Base-by-base conservation (phyloP, 257 asterid genomes). In the Solanum bulbocastanum region DNA sequence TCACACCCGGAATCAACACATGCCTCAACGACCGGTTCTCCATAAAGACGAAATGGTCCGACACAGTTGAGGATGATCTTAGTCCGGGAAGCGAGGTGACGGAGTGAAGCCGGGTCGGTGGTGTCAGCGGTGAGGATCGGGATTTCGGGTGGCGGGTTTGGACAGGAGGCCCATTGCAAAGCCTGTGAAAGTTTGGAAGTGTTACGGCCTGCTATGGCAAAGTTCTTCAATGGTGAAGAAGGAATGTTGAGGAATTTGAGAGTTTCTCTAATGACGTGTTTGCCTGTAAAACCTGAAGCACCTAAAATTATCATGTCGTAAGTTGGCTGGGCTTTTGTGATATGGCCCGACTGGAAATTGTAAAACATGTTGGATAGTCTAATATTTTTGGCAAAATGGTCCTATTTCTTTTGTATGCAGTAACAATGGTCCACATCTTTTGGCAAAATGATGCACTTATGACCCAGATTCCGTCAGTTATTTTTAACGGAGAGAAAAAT, bases 261-360 rank as follows among this genome's bases (percentile, higher is more conserved):
- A 4, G 98, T 96, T 87, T 96, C 98, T 10, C 98, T 90, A 89
- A 95, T 84, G 3, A 94, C 98, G 87, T 96, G 93, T 33, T 94
- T 95, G 1, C 98, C 99, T 84, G 98, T 96, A 96, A 93, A 96
- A 8, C 99, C 98, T 1, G 99, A 96, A 20, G 98, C 99, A 25
- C 99, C 99, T 71, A 96, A 87, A 83, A 95, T 94, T 10, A 93
- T 87, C 8, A 94, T 5, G 85, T 95, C 98, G 92, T 93, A 96
- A 30, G 52, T 52, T 35, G 75, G 5, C 33, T 42, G 36, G 9
- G 65, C 5, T 27, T 81, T 16, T 46, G 40, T 15, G 68, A 81
- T 15, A 81, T 81, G 36, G 22, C 36, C 27, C 40, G 37, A 9
- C 30, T 46, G 25, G 68, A 44, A 15, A 81, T 16, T 5, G 40